Evolutionary conservation across 352 stramenopile species (phyloP).

Genomic region (Phytophthora pluvialis): DNA sequence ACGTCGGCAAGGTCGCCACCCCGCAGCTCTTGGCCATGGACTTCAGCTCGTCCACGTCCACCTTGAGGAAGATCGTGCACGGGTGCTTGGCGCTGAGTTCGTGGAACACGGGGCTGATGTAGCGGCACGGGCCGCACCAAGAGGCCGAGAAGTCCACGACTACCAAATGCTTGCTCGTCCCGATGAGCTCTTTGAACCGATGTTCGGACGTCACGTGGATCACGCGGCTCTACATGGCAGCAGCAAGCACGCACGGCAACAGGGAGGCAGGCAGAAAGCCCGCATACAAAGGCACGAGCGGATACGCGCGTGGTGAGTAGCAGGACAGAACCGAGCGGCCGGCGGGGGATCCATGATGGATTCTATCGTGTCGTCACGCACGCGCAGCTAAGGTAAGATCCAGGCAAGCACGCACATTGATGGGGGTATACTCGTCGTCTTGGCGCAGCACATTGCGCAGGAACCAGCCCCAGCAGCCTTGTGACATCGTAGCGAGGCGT

Average conservation of each 20-base stretch:
- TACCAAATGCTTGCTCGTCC: conserved; percentile 63
- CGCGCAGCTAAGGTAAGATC: background rate
- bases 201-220: conserved; percentile 74
- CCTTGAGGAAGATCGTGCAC: conserved; percentile 87
- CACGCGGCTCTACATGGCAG: conserved; percentile 54
- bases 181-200: conserved; percentile 74
- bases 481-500: conserved; percentile 61
- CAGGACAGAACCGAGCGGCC: background rate
- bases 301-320: background rate
- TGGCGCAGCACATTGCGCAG: conserved; percentile 61
- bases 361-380: background rate
- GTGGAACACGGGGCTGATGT: conserved; percentile 84
- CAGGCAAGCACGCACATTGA: conserved; percentile 39
- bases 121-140: conserved; percentile 88
- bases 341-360: too few relatives aligned
- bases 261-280: too few relatives aligned
- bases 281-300: background rate
- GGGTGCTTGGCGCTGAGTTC: conserved; percentile 88
- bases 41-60: conserved; percentile 88
- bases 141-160: conserved; percentile 90
- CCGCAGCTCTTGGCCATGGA: conserved; percentile 51
- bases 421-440: conserved; percentile 53
- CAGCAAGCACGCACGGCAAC: background rate
- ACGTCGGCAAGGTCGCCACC: conserved; percentile 94
- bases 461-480: conserved; percentile 76